A percentile compares a stretch with the other conserved stretches of the same genome.
Conservation (phyloP, 2,329 filamentous ascomycete species). For the Acrocalymma vagum region DNA sequence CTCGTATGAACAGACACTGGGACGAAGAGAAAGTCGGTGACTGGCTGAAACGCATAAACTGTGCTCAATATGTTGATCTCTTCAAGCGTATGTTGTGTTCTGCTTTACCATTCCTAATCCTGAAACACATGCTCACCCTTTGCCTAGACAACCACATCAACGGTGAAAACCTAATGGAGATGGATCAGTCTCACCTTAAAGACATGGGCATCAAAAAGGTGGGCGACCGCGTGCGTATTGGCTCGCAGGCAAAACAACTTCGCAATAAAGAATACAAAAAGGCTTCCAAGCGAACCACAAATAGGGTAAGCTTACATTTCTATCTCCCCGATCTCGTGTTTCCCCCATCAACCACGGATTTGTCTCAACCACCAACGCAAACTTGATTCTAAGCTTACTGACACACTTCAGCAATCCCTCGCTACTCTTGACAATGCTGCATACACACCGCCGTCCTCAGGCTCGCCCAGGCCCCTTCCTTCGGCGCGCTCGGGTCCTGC, state of each 20-base stretch:
- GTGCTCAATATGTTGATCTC: slow-evolving; percentile 89
- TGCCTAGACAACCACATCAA: slow-evolving; percentile 90
- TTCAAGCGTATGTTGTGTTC: slow-evolving; percentile 68
- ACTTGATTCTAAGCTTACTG: neutral
- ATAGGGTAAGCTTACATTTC: slow-evolving; percentile 72
- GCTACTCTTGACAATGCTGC: slow-evolving; percentile 76
- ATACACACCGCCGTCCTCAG: slow-evolving; percentile 68
- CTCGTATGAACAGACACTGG: slow-evolving; percentile 69
- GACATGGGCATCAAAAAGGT: slow-evolving; percentile 99
- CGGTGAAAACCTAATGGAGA: slow-evolving; percentile 93
- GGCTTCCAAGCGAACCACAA: slow-evolving; percentile 69
- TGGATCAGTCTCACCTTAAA: slow-evolving; percentile 94
- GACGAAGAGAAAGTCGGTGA: slow-evolving; percentile 91
- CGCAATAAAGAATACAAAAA: slow-evolving; percentile 58
- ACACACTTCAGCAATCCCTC: slow-evolving; percentile 75
- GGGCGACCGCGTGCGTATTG: slow-evolving; percentile 89
- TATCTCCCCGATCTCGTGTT: slow-evolving; percentile 11
- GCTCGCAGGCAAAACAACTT: slow-evolving; percentile 59
- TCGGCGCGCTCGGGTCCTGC: slow-evolving; percentile 57
- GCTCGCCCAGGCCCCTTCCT: slow-evolving; percentile 70
- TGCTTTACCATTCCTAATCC: neutral
- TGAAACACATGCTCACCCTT: slow-evolving; percentile 32
- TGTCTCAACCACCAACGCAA: neutral
- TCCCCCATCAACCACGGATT: slow-evolving; percentile 21
- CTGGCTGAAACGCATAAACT: slow-evolving; percentile 90